phyloP scores from a whole-genome alignment of 2,329 filamentous ascomycete species.

The Chaetomium sp. region DNA sequence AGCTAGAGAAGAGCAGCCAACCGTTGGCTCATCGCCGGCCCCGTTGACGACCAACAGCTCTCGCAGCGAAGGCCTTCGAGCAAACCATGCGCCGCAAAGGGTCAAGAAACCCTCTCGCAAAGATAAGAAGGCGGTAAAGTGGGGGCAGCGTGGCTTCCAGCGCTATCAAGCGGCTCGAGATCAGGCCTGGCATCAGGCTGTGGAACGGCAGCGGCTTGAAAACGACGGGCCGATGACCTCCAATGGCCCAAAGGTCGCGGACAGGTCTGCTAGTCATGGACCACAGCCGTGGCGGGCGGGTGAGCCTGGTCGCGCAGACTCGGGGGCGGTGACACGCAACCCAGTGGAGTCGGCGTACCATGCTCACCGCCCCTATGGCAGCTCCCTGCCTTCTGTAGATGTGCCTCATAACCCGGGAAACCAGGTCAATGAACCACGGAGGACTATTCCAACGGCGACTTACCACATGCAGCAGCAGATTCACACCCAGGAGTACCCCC shows the following conservation, averaged over 20 bases:
- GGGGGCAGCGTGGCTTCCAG: slow-evolving; percentile 49
- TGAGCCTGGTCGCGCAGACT: slow-evolving; percentile 15
- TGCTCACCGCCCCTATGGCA: slow-evolving; percentile 15
- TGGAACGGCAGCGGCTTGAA: slow-evolving; percentile 37
- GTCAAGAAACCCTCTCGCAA: slow-evolving; percentile 28
- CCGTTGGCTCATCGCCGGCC: neutral
- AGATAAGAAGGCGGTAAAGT: slow-evolving; percentile 39
- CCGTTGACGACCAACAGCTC: neutral
- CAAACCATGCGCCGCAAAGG: slow-evolving; percentile 23
- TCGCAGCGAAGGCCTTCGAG: slow-evolving; percentile 13
- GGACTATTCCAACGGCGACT: neutral
- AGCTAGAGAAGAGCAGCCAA: slow-evolving; percentile 9
- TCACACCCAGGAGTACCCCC: slow-evolving; percentile 1
- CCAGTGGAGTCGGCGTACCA: slow-evolving; percentile 17
- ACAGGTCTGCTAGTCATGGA: slow-evolving; percentile 27
- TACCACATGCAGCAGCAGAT: slow-evolving; percentile 21
- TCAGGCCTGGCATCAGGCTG: slow-evolving; percentile 40
- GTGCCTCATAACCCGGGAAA: slow-evolving; percentile 2
- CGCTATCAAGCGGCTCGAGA: slow-evolving; percentile 46
- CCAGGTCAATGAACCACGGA: slow-evolving; percentile 11
- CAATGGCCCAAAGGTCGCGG: slow-evolving; percentile 17
- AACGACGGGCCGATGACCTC: slow-evolving; percentile 18
- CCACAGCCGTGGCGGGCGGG: slow-evolving; percentile 20
- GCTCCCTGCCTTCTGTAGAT: slow-evolving; percentile 9
- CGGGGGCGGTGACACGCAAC: slow-evolving; percentile 16